Percentiles rank a stretch among this genome's conserved stretches.
phyloP scores from a whole-genome alignment of 805 yeast genomes.

The Metschnikowia lunata region DNA sequence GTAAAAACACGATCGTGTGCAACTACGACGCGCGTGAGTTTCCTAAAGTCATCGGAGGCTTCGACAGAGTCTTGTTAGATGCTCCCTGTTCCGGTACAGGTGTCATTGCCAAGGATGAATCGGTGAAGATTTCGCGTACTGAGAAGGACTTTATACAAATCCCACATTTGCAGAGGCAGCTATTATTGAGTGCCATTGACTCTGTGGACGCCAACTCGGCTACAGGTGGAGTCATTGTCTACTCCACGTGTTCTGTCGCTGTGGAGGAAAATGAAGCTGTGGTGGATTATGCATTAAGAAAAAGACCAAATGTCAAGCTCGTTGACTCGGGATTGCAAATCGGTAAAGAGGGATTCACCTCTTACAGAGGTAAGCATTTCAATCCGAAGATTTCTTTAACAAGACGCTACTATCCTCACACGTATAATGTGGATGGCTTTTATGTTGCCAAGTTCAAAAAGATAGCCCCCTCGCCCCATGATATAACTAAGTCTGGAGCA shows the following conservation, averaged over 20 bases:
- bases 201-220: conserved; percentile 91
- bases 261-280: conserved; percentile 98
- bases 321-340: conserved; percentile 90
- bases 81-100: conserved; percentile 99
- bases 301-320: conserved; percentile 91
- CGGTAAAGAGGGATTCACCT: conserved; percentile 94
- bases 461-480: conserved; percentile 81
- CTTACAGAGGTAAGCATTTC: conserved; percentile 90
- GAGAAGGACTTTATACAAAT: conserved; percentile 95
- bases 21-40: conserved; percentile 98
- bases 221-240: conserved; percentile 91
- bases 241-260: conserved; percentile 97
- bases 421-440: conserved; percentile 97
- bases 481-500: conserved; percentile 82
- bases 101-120: conserved; percentile 95
- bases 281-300: conserved; percentile 94
- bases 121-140: conserved; percentile 88
- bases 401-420: conserved; percentile 96
- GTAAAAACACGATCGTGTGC: conserved; percentile 94
- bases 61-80: conserved; percentile 89
- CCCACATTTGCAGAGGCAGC: conserved; percentile 94
- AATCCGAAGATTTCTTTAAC: conserved; percentile 73
- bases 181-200: conserved; percentile 90
- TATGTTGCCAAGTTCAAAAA: conserved; percentile 95
- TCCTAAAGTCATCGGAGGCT: conserved; percentile 97